These are phyloP conservation scores for Elsinoe australis DNA, from an alignment of 2,329 filamentous ascomycete species.

Conservation along the genomic window DNA sequence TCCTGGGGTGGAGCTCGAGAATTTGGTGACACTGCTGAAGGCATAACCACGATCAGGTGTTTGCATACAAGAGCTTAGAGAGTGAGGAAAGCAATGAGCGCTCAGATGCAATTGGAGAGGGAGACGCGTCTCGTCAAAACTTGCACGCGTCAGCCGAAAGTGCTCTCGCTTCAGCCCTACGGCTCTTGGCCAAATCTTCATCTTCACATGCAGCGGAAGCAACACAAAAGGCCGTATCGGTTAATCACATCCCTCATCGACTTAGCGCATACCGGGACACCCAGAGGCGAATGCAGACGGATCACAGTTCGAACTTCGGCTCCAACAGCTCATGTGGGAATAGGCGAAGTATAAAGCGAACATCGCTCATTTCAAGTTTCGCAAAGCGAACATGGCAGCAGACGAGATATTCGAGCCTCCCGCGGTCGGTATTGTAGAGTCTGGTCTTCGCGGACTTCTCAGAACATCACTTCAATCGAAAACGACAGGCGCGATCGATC, in stretches of 20 bases:
- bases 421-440: slow-evolving; percentile 26
- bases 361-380: background rate
- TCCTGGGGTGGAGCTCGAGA: slow-evolving; percentile 29
- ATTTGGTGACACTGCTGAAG: slow-evolving; percentile 25
- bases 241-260: too few relatives aligned
- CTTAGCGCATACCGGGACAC: too few relatives aligned
- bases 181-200: background rate
- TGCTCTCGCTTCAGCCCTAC: slow-evolving; percentile 6
- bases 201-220: background rate
- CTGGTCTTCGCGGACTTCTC: slow-evolving; percentile 36
- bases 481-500: slow-evolving; percentile 36
- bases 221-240: too few relatives aligned
- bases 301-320: too few relatives aligned
- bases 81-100: background rate
- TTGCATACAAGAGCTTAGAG: background rate
- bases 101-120: background rate
- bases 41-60: slow-evolving; percentile 23
- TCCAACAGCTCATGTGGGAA: too few relatives aligned
- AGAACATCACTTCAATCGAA: slow-evolving; percentile 36
- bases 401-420: slow-evolving; percentile 25
- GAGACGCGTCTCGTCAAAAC: slow-evolving; percentile 20
- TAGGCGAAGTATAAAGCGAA: too few relatives aligned
- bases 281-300: too few relatives aligned
- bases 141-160: slow-evolving; percentile 6
- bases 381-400: slow-evolving; percentile 17